Conservation (phyloP, 371 early-diverging fungal genomes). For the Syncephalis plumigaleata region DNA sequence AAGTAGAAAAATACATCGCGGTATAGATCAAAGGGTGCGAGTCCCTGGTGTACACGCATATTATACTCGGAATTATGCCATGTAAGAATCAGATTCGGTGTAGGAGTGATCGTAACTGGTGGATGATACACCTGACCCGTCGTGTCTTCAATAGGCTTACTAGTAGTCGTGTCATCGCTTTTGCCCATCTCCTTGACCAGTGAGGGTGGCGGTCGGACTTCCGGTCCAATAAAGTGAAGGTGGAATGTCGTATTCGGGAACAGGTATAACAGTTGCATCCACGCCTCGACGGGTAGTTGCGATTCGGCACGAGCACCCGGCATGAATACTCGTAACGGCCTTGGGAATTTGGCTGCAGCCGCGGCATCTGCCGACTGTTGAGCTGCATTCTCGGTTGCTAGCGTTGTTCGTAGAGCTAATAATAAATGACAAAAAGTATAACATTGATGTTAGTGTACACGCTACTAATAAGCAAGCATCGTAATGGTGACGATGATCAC, state of each 20-base stretch:
- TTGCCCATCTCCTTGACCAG: constrained; percentile 11
- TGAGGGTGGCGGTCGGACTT: constrained; percentile 34
- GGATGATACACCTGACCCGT: constrained; percentile 14
- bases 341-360: constrained; percentile 20
- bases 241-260: constrained; percentile 64
- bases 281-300: constrained; percentile 56
- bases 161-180: constrained; percentile 12
- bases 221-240: constrained; percentile 69
- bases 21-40: constrained; percentile 57
- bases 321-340: constrained; percentile 50
- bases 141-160: constrained; percentile 14
- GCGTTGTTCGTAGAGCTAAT: too few species aligned
- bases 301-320: constrained; percentile 68
- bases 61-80: too few species aligned
- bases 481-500: background rate
- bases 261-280: constrained; percentile 55
- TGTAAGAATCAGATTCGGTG: too few species aligned
- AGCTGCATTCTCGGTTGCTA: constrained; percentile 20
- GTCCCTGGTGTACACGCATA: constrained; percentile 2
- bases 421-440: constrained; percentile 13
- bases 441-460: constrained; percentile 10
- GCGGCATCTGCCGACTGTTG: constrained; percentile 16
- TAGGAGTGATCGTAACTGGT: constrained; percentile 7
- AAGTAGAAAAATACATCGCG: constrained; percentile 68
- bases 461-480: background rate